Conservation (phyloP, 192 early-diverging fungal genomes). For the Rhizophagus prolifer region DNA sequence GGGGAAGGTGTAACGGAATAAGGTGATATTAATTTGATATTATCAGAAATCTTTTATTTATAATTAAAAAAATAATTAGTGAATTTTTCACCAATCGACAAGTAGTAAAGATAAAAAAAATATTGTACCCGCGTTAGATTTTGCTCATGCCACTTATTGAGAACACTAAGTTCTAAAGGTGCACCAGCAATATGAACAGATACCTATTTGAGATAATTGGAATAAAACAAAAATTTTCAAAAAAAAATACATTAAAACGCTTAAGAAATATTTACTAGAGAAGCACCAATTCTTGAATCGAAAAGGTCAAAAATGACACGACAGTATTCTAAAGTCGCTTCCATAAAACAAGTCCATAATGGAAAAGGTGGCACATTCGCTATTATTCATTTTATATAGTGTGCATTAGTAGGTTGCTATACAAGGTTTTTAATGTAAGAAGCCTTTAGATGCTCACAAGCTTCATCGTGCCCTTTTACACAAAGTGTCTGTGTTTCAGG, state of each 20-base stretch:
- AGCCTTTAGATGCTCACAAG: neutral
- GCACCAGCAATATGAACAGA: slow-evolving; percentile 33
- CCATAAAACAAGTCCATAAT: slow-evolving; percentile 31
- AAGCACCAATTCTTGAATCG: neutral
- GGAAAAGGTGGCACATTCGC: slow-evolving; percentile 9
- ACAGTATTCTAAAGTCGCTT: slow-evolving; percentile 34
- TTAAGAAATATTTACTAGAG: slow-evolving; percentile 2
- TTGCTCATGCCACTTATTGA: slow-evolving; percentile 30
- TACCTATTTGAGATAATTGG: neutral
- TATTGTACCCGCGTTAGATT: slow-evolving; percentile 20
- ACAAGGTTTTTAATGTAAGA: neutral
- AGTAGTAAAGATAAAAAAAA: neutral
- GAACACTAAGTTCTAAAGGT: neutral
- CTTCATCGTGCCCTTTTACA: neutral
- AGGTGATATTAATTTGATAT: slow-evolving; percentile 25
- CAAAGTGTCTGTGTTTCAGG: neutral
- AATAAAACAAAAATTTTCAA: neutral
- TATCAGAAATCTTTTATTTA: slow-evolving; percentile 24
- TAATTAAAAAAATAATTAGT: neutral
- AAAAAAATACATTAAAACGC: neutral
- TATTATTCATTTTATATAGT: neutral
- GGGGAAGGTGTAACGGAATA: slow-evolving; percentile 20
- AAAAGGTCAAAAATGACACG: slow-evolving; percentile 30
- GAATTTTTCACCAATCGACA: neutral
- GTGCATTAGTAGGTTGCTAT: neutral